Percentiles rank a stretch among this genome's conserved stretches.
Conservation (phyloP, 306 rosid genomes). For the Prunus dulcis region DNA sequence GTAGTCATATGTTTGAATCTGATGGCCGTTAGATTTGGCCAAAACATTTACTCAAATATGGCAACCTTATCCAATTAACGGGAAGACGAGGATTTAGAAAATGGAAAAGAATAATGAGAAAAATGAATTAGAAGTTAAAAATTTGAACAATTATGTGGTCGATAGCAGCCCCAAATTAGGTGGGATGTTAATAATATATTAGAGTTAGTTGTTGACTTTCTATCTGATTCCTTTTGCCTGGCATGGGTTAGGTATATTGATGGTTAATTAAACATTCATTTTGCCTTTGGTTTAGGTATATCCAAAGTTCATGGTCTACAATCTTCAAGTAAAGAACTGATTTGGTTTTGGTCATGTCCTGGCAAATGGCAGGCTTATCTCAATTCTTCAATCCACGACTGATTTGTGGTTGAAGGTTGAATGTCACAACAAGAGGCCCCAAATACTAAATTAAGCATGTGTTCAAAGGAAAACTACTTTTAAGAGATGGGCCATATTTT, state of each 20-base stretch:
- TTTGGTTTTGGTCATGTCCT: background rate
- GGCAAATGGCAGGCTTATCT: background rate
- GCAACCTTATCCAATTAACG: background rate
- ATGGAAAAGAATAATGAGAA: background rate
- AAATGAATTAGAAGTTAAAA: background rate
- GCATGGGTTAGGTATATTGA: background rate
- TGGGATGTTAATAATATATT: too few relatives aligned
- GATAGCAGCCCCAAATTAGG: background rate
- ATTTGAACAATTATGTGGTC: background rate
- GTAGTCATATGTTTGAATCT: background rate
- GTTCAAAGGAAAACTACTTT: background rate
- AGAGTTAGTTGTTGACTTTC: background rate
- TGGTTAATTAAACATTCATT: background rate
- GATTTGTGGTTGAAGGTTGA: background rate
- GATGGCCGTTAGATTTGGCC: background rate
- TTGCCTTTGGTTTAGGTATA: background rate
- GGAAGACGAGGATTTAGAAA: background rate
- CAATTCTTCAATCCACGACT: background rate
- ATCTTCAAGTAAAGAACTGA: background rate
- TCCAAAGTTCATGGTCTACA: background rate
- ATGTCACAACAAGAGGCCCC: too few relatives aligned
- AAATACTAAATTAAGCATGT: too few relatives aligned
- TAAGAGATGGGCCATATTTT: too few relatives aligned
- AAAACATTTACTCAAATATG: background rate
- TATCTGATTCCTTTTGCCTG: background rate